A percentile compares a stretch with the other conserved stretches of the same genome.
phyloP scores from a whole-genome alignment of 2,329 filamentous ascomycete genomes.

The Dactylonectria estremocensis region DNA sequence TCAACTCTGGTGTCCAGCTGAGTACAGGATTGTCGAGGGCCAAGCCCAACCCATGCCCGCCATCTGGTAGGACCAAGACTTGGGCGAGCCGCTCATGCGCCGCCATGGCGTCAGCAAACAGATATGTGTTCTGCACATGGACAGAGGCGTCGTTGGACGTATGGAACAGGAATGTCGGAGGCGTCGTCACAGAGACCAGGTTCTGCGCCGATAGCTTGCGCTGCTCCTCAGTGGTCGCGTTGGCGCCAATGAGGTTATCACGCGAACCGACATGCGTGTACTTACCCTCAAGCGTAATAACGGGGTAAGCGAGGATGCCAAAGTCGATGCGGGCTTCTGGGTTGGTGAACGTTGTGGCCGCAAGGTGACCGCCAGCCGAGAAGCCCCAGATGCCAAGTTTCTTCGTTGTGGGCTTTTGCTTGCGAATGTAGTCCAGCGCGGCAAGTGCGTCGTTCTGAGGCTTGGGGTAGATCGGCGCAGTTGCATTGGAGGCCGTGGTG shows the following conservation, averaged over 20 bases:
- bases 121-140: conserved; percentile 33
- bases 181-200: conserved; percentile 29
- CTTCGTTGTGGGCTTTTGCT: conserved; percentile 18
- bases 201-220: conserved; percentile 33
- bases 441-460: conserved; percentile 35
- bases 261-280: conserved; percentile 36
- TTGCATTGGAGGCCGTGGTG: conserved; percentile 28
- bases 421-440: conserved; percentile 27
- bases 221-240: conserved; percentile 24
- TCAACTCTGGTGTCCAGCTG: conserved; percentile 37
- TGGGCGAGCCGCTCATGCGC: conserved; percentile 22
- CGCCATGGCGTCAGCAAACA: conserved; percentile 37
- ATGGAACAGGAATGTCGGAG: conserved; percentile 36
- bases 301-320: conserved; percentile 36
- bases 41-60: conserved; percentile 31
- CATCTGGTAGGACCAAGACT: conserved; percentile 32
- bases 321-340: conserved; percentile 33
- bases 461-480: conserved; percentile 32
- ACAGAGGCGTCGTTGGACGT: conserved; percentile 35
- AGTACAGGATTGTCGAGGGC: conserved; percentile 32
- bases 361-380: conserved; percentile 37
- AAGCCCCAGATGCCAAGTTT: conserved; percentile 36
- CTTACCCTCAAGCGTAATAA: conserved; percentile 32
- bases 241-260: conserved; percentile 32
- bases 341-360: conserved; percentile 35